Evolutionary conservation across 768 basidiomycete genomes (phyloP).

Genomic region (Lactifluus pinguis): DNA sequence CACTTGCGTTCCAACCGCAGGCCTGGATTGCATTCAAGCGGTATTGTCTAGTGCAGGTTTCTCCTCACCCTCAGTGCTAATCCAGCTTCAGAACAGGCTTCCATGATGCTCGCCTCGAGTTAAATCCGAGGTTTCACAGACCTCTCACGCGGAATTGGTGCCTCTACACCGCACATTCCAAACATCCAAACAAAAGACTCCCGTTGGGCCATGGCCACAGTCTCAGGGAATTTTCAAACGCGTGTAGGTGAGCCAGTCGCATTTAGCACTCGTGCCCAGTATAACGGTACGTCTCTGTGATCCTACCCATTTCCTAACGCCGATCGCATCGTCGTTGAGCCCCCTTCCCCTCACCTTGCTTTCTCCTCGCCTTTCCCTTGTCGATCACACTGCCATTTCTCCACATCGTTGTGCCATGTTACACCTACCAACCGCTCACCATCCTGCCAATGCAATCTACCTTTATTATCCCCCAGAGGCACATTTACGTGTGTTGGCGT

Average conservation of each 20-base stretch:
- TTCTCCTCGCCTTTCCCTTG: slow-evolving; percentile 3
- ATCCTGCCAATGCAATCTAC: not conserved
- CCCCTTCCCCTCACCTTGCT: slow-evolving; percentile 1
- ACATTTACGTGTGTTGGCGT: not conserved
- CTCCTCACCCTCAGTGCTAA: too few species aligned
- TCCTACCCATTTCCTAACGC: not conserved
- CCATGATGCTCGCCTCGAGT: not conserved
- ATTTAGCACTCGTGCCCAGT: not conserved
- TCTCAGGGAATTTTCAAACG: not conserved
- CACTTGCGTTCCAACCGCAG: not conserved
- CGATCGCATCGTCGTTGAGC: not conserved
- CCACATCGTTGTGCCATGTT: not conserved
- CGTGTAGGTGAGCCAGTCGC: not conserved
- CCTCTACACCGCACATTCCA: not conserved
- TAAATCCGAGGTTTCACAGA: too few species aligned
- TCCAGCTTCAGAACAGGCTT: too few species aligned
- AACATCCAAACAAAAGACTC: not conserved
- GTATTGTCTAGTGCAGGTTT: not conserved
- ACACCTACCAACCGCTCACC: not conserved
- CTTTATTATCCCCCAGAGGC: not conserved
- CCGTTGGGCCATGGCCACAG: not conserved
- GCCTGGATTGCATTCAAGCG: not conserved
- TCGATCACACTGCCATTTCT: not conserved
- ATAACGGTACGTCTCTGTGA: not conserved
- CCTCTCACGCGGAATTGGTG: not conserved